Base-by-base conservation (phyloP, 352 stramenopile genomes). In the Pythium biforme region DNA sequence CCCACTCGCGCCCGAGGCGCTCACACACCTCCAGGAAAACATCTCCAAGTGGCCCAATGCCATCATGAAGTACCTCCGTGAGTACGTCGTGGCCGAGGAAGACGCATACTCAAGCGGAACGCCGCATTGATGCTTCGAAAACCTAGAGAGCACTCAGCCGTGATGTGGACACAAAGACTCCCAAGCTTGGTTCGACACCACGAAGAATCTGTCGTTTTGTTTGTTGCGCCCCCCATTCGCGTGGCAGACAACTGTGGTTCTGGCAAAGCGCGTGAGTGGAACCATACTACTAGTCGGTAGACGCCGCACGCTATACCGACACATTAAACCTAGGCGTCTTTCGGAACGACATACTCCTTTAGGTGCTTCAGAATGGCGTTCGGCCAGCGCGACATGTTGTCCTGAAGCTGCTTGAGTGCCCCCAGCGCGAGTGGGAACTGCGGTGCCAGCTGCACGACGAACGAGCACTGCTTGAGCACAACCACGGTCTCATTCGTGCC, bases 401-500 rank as follows among this genome's bases (percentile, higher is more conserved):
- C 26, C 22, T 47, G 48, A 3, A 59, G 58, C 26, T 33, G 23
- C 7, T 58, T 33, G 20, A 56, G 17, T 23, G 14, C 34, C 3
- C 27, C 50, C 0, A 19, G 34, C 0, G 39, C 10, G 12, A 65
- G 22, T 5, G 48, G 48, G 48, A 59, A 65, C 37, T 45, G n/a
- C 25, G 58, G 48, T 37, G 48, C 47, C 14, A 46, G 27, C 49
- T 65, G 48, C 49, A 39, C 49, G 10, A 37, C 23, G 39, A 53
- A 52, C 22, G 37, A 15, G 34, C 39, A 65, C 29, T 40, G 34
- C 48, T 54, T 55, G 39, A 65, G 26, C 49, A 65, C 58, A 10
- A 65, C 48, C 3, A 57, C 25, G 15, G 34, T 15, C 37, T 59
- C 37, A 19, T 53, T 10, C 11, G 58, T 46, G 20, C 15, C 25